Percentiles rank a stretch among this genome's conserved stretches.
These are phyloP conservation scores for Populus hybrid DNA, from an alignment of 441 rosid species.

Conservation along the genomic window DNA sequence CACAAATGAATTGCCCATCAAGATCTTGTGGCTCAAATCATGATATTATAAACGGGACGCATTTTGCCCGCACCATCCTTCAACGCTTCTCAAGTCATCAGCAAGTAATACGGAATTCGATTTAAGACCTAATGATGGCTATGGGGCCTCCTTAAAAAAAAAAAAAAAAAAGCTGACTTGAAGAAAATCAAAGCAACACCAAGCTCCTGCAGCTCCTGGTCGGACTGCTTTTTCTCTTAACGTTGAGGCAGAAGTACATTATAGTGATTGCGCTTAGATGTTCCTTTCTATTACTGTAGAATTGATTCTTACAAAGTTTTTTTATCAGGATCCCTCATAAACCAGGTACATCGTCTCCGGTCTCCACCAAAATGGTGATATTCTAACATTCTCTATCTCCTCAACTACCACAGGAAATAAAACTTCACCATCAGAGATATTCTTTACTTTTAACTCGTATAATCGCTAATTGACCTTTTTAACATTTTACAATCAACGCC, in stretches of 20 bases:
- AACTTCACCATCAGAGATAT: slow-evolving; percentile 14
- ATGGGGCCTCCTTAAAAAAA: slow-evolving; percentile 7
- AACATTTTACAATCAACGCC: background rate
- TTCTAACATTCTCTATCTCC: slow-evolving; percentile 7
- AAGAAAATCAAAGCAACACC: background rate
- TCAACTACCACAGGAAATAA: slow-evolving; percentile 18
- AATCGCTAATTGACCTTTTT: background rate
- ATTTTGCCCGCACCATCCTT: background rate
- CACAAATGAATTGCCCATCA: background rate
- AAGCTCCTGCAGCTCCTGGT: background rate
- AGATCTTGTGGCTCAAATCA: background rate
- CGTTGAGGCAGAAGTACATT: background rate
- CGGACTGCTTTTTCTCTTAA: background rate
- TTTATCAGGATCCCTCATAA: no score
- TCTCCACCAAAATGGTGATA: slow-evolving; percentile 15
- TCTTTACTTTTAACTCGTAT: background rate
- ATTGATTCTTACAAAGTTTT: background rate
- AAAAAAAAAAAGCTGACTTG: slow-evolving; percentile 19
- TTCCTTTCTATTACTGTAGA: background rate
- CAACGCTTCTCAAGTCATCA: background rate
- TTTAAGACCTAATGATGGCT: slow-evolving; percentile 13
- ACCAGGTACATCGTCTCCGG: background rate
- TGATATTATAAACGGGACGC: background rate
- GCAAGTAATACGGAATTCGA: slow-evolving; percentile 21
- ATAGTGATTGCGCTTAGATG: background rate